These are phyloP conservation scores for Rhizophlyctis rosea DNA, from an alignment of 192 early-diverging fungal species.

Conservation along the genomic window DNA sequence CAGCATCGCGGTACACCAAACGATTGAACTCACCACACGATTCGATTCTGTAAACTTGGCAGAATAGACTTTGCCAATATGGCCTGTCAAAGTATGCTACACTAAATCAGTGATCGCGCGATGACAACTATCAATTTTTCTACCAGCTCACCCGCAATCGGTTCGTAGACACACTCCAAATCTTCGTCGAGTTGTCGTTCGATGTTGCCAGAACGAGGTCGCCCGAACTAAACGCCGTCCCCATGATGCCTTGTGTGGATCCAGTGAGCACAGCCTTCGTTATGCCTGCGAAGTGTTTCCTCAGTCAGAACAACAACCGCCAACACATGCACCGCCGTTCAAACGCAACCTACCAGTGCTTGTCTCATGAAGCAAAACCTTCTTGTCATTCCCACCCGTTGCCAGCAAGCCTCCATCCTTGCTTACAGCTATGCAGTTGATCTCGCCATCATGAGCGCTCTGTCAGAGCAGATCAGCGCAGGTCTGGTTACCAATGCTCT, in stretches of 20 bases:
- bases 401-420: slow-evolving; percentile 70
- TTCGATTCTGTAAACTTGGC: slow-evolving; percentile 82
- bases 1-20: slow-evolving; percentile 3
- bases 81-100: slow-evolving; percentile 89
- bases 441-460: slow-evolving; percentile 72
- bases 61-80: slow-evolving; percentile 88
- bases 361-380: slow-evolving; percentile 81
- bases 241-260: slow-evolving; percentile 80
- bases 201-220: slow-evolving; percentile 76
- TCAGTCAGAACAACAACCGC: too few species aligned
- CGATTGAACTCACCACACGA: slow-evolving; percentile 61
- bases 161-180: slow-evolving; percentile 80
- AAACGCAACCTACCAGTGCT: slow-evolving; percentile 60
- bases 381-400: slow-evolving; percentile 92
- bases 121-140: slow-evolving; percentile 8
- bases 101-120: too few species aligned
- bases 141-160: slow-evolving; percentile 56
- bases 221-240: slow-evolving; percentile 65
- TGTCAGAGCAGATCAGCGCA: too few species aligned
- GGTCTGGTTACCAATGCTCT: too few species aligned
- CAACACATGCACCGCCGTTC: too few species aligned
- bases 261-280: slow-evolving; percentile 66
- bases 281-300: too few species aligned
- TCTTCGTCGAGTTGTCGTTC: slow-evolving; percentile 85
- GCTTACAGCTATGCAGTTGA: slow-evolving; percentile 75